Evolutionary conservation across 2,329 filamentous ascomycete species (phyloP), one percentile per base, ranked within the genome.

Genomic region (Sphaceloma murrayae): DNA sequence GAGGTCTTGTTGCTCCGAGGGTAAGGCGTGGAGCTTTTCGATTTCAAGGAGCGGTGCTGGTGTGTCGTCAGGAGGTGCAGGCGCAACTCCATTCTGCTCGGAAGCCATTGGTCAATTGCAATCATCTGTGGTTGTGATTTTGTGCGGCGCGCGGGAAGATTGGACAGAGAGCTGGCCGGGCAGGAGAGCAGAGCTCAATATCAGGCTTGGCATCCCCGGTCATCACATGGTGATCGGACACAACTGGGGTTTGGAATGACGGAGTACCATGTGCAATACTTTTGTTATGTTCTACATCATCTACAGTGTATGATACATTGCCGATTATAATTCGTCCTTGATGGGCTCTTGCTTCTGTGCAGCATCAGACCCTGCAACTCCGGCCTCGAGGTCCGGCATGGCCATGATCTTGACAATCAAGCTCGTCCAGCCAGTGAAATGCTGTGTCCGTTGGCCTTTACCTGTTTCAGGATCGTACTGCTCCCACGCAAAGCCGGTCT

Each of bases 371-470:
- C 14, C 30, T 13, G 40, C 18, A 24, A 9, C 14, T 19, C 54
- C 54, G 4, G 36, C 42, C 26, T 43, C 40, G 39, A 50, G 24
- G 43, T 48, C 39, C 26, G 86, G 83, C 85, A 98, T 89, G 34
- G 78, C 78, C 87, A 96, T 94, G 53, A 98, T 85, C 70, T 94
- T 95, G 34, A 96, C 88, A 36, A 96, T 85, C 64, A 96, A 69
- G 61, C 86, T 94, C n/a, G 91, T 98, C 91, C 91, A 98, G 40
- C 91, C 91, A 0, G 91, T 95, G 61, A 98, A 98, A 64, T 96
- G 89, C 70, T 95, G 87, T 4, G 88, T 96, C 31, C 91, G 75
- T 69, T 96, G 89, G n/a, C 91, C 91, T 43, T 76, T 75, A 34
- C 91, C 91, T 3, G 85, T 94, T 55, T 94, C 86, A 0, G 88